Evolutionary conservation across 768 basidiomycete species (phyloP).

Genomic region (Leucosporidium creatinivorum): DNA sequence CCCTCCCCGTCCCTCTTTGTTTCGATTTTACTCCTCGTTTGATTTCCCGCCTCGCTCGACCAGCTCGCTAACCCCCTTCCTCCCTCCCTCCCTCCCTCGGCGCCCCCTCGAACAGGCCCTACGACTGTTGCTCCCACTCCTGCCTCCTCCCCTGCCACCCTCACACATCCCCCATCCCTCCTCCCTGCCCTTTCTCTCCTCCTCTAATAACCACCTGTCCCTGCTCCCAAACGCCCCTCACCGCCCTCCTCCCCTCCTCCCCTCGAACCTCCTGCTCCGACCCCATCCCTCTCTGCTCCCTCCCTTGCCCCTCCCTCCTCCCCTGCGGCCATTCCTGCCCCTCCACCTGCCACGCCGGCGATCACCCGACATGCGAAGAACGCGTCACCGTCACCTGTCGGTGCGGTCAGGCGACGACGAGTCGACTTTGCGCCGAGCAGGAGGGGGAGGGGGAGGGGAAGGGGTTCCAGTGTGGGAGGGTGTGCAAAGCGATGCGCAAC

Average conservation of each 20-base stretch:
- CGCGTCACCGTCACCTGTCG: constrained; percentile 70
- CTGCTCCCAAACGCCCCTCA: constrained; percentile 63
- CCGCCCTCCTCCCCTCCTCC: no score
- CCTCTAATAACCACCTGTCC: constrained; percentile 63
- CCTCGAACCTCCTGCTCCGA: constrained; percentile 54
- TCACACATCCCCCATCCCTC: constrained; percentile 54
- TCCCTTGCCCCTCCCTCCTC: constrained; percentile 59
- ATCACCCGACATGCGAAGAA: constrained; percentile 72
- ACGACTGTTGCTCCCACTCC: constrained; percentile 67
- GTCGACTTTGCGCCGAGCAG: constrained; percentile 50
- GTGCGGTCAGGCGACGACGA: constrained; percentile 64
- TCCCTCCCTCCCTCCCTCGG: not conserved
- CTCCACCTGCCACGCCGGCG: constrained; percentile 62
- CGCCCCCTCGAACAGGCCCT: constrained; percentile 48
- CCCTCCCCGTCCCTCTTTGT: no score
- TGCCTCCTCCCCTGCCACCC: constrained; percentile 50
- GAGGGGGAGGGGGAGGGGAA: constrained; percentile 38
- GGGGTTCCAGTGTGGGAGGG: constrained; percentile 70
- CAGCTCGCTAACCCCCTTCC: not conserved
- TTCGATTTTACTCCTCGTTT: not conserved
- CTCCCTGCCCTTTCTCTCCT: constrained; percentile 68
- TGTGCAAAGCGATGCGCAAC: constrained; percentile 66
- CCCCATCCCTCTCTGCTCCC: constrained; percentile 71
- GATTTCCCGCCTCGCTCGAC: not conserved
- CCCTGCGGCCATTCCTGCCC: constrained; percentile 70